Conservation (phyloP, 2,329 filamentous ascomycete species). For the Rutstroemia sp. region DNA sequence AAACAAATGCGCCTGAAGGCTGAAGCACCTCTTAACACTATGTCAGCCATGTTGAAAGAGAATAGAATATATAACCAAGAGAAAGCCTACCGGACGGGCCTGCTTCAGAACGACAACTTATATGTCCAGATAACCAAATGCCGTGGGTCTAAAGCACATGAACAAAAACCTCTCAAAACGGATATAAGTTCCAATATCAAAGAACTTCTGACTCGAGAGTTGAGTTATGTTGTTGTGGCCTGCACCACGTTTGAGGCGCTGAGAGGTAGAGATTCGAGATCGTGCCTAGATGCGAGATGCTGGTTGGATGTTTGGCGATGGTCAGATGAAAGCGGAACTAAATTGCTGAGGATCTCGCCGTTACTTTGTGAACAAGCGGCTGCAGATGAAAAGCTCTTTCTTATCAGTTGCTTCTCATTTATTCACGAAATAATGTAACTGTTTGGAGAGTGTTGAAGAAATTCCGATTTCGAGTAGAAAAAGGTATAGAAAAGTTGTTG, state of each 20-base stretch:
- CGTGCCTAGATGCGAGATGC: conserved; percentile 2
- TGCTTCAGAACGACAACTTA: not conserved
- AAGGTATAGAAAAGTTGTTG: too few relatives aligned
- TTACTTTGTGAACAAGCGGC: too few relatives aligned
- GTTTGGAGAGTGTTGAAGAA: too few relatives aligned
- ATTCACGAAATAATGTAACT: too few relatives aligned
- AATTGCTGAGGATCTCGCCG: not conserved
- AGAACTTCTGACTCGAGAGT: conserved; percentile 9
- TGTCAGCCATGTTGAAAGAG: conserved; percentile 31
- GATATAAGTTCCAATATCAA: not conserved
- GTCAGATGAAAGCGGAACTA: not conserved
- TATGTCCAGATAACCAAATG: not conserved
- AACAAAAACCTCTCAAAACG: not conserved
- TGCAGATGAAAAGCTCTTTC: too few relatives aligned
- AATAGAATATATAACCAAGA: too few relatives aligned
- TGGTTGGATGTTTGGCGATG: conserved; percentile 9
- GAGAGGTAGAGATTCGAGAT: conserved; percentile 1
- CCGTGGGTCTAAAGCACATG: conserved; percentile 11
- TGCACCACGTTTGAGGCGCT: not conserved
- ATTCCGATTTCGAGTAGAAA: too few relatives aligned
- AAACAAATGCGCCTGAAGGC: conserved; percentile 36
- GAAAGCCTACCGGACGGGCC: not conserved
- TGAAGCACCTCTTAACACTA: conserved; percentile 35
- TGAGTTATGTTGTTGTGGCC: conserved; percentile 11
- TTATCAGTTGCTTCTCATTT: too few relatives aligned